Evolutionary conservation across 2,329 filamentous ascomycete genomes (phyloP), one percentile per base, ranked within the genome.

Genomic region (Calonectria honghensis): DNA sequence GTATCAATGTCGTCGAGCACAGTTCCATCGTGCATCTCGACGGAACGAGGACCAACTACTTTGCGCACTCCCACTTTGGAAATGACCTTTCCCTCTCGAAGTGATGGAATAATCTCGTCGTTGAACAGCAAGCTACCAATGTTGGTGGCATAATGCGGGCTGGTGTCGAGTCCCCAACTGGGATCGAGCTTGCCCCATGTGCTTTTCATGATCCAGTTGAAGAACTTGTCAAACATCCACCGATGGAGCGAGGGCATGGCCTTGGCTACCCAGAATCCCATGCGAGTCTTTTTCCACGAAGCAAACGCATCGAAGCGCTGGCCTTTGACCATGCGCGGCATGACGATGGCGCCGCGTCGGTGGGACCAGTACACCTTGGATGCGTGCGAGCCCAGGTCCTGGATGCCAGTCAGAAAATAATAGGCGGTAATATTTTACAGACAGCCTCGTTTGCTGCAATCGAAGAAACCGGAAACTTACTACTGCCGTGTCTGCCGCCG

Each of bases 1-100:
- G 78, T 74, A 45, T 83, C 82, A 16, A 82, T 72, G 20, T 75
- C 69, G 2, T 80, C 76, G 1, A 83, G 50, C 4, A 82, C 70
- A 0, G 76, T 76, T 6, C 81, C 82, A 52, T 82, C 80, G 1
- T 78, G 78, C 29, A 84, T 64, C 79, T 80, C 79, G 2, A 41
- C 78, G 20, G 35, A 69, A 13, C 66, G 74, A 16, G 78, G 76
- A 1, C 80, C 81, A 1, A 72, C 20, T 14, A 84, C 69, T 9
- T 64, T 59, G 4, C 39, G 31, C 2, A 80, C 39, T 11, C 69
- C 70, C 0, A 65, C 59, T 0, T 66, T 74, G 3, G 78, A 79
- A 4, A 45, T 59, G 2, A 80, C 68, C 0, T 50, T 20, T 5
- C 78, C 75, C 18, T 61, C 68, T 1, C 77, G 41, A 2, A 80